Evolutionary conservation across 345 rosid species (phyloP).

Genomic region (Euphorbia tirucalli): DNA sequence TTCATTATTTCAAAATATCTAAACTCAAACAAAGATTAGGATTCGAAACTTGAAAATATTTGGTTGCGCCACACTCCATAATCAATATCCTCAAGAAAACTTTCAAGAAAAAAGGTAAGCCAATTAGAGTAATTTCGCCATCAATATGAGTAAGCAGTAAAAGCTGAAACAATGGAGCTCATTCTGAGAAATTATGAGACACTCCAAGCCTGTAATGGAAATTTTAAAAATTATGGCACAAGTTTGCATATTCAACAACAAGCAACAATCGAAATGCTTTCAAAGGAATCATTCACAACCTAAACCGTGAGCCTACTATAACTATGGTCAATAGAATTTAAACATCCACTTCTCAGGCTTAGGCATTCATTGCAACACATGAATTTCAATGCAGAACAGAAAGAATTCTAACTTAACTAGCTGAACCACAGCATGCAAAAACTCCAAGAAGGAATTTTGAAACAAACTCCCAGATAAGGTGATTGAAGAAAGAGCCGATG

Average conservation of each 20-base stretch:
- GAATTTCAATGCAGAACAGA: background rate
- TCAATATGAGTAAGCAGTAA: background rate
- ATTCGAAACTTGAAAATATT: too few relatives aligned
- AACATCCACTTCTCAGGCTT: background rate
- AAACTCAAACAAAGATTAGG: too few relatives aligned
- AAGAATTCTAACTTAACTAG: background rate
- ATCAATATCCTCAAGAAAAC: too few relatives aligned
- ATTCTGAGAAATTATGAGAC: background rate
- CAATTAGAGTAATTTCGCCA: background rate
- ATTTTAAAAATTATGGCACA: background rate
- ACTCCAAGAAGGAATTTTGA: too few relatives aligned
- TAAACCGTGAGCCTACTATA: background rate
- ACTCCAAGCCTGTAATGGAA: background rate
- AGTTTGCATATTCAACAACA: too few relatives aligned
- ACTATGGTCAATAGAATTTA: background rate
- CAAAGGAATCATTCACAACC: background rate
- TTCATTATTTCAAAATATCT: too few relatives aligned
- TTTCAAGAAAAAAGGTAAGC: too few relatives aligned
- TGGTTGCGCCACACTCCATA: too few relatives aligned
- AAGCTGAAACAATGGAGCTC: background rate
- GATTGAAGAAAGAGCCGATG: too few relatives aligned
- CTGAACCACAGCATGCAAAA: background rate
- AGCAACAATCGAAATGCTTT: background rate
- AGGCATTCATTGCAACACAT: background rate
- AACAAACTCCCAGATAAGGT: too few relatives aligned